These are phyloP conservation scores for Ettlia oleoabundans DNA, from an alignment of 139 green algal genomes.

Conservation along the genomic window DNA sequence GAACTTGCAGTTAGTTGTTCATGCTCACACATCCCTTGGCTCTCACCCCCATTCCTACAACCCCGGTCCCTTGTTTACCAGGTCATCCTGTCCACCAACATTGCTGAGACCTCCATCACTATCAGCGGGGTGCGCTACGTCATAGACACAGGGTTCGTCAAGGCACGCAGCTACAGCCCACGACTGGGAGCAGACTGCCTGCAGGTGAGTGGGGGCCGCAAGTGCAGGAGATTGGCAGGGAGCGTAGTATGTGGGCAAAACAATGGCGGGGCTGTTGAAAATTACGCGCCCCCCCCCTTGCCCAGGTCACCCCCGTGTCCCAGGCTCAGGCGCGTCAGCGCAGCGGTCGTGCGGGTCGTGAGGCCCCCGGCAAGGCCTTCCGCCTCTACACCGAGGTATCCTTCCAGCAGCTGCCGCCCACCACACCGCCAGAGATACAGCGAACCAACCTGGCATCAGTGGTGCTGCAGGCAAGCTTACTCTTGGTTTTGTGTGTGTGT, in stretches of 20 bases:
- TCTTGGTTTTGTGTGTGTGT: background rate
- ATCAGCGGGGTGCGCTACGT: conserved; percentile 88
- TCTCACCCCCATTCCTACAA: background rate
- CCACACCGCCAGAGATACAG: conserved; percentile 87
- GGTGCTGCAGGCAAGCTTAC: conserved; percentile 73
- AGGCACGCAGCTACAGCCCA: conserved; percentile 81
- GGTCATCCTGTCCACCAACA: conserved; percentile 93
- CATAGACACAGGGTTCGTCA: conserved; percentile 86
- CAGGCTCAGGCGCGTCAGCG: conserved; percentile 89
- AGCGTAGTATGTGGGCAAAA: too few relatives aligned
- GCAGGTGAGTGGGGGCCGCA: conserved; percentile 20
- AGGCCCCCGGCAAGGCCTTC: conserved; percentile 76
- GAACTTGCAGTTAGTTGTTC: too few relatives aligned
- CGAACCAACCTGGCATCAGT: conserved; percentile 77
- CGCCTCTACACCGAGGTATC: conserved; percentile 90
- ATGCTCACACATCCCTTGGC: background rate
- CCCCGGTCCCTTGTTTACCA: conserved; percentile 12
- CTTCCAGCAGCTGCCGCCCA: conserved; percentile 66
- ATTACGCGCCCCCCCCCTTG: conserved; percentile 29
- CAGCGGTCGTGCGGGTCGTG: conserved; percentile 83
- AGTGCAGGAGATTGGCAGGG: background rate
- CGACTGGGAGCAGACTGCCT: conserved; percentile 81
- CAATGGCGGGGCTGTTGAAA: background rate
- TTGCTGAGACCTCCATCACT: conserved; percentile 94
- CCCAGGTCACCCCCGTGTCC: conserved; percentile 77